phyloP scores from a whole-genome alignment of 306 rosid species.

The Luffa acutangula region DNA sequence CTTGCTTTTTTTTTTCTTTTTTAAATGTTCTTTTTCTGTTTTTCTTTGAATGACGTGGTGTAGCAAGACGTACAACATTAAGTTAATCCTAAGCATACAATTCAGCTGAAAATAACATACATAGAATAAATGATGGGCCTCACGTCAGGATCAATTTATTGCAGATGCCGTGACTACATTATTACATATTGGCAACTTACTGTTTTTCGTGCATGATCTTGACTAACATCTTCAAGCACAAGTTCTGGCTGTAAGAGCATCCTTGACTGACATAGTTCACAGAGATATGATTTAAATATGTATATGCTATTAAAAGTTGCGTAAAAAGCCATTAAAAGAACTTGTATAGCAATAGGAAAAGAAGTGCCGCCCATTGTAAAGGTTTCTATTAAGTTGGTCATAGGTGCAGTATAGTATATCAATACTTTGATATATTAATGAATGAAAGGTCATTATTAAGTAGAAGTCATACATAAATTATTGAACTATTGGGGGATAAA shows the following conservation, averaged over 20 bases:
- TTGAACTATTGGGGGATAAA: neutral
- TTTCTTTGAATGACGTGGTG: neutral
- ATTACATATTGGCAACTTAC: conserved; percentile 32
- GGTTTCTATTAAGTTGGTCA: neutral
- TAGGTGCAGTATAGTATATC: neutral
- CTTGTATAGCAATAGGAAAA: neutral
- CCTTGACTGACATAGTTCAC: conserved; percentile 46
- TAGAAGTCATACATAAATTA: neutral
- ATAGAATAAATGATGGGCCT: neutral
- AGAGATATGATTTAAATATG: neutral
- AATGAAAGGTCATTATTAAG: neutral
- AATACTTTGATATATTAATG: neutral
- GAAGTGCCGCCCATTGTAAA: neutral
- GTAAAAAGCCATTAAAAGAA: neutral
- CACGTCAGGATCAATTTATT: neutral
- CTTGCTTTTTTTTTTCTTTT: neutral
- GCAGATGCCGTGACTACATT: neutral
- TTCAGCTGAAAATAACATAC: neutral
- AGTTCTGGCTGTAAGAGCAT: conserved; percentile 89
- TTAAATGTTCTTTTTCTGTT: neutral
- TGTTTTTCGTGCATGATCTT: conserved; percentile 94
- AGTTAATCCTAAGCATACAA: neutral
- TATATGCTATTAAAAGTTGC: neutral
- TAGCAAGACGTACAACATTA: neutral
- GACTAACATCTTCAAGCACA: conserved; percentile 93